These are phyloP conservation scores for Colletotrichum acutatum DNA, from an alignment of 2,329 filamentous ascomycete genomes.

Conservation along the genomic window DNA sequence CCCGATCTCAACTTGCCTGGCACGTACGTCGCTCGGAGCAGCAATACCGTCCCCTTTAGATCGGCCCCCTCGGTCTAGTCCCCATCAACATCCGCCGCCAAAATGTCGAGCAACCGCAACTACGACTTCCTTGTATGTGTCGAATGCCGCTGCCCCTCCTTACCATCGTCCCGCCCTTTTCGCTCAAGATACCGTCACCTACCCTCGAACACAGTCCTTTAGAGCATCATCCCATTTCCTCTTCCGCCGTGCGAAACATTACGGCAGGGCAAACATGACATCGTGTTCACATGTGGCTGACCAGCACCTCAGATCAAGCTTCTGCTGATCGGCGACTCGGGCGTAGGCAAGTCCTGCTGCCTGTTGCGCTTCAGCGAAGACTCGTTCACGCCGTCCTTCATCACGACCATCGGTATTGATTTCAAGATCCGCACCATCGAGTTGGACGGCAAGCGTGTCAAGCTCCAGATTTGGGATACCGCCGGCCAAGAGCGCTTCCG, in stretches of 20 bases:
- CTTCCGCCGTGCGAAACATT: not conserved
- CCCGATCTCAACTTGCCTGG: not conserved
- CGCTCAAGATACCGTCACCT: not conserved
- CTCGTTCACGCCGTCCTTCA: slow-evolving; percentile 97
- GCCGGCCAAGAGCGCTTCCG: slow-evolving; percentile 98
- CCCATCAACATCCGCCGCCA: slow-evolving; percentile 44
- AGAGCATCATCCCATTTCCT: not conserved
- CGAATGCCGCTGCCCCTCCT: slow-evolving; percentile 38
- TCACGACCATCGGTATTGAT: slow-evolving; percentile 99
- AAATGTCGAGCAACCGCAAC: slow-evolving; percentile 97
- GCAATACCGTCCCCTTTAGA: slow-evolving; percentile 5
- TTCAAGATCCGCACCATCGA: slow-evolving; percentile 99
- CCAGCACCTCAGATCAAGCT: slow-evolving; percentile 82
- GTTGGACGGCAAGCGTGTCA: slow-evolving; percentile 97
- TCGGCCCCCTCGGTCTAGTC: slow-evolving; percentile 31
- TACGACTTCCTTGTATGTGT: slow-evolving; percentile 95
- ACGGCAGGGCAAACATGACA: slow-evolving; percentile 33
- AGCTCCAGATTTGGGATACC: slow-evolving; percentile 99
- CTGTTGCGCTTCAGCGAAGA: slow-evolving; percentile 96
- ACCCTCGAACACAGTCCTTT: not conserved
- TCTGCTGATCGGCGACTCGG: slow-evolving; percentile 94
- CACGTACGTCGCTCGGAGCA: slow-evolving; percentile 9
- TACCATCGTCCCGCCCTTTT: slow-evolving; percentile 26
- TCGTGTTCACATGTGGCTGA: slow-evolving; percentile 36
- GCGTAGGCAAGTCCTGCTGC: slow-evolving; percentile 97